Evolutionary conservation across 208 protist species (phyloP).

Genomic region (Trichomonas gallinae): DNA sequence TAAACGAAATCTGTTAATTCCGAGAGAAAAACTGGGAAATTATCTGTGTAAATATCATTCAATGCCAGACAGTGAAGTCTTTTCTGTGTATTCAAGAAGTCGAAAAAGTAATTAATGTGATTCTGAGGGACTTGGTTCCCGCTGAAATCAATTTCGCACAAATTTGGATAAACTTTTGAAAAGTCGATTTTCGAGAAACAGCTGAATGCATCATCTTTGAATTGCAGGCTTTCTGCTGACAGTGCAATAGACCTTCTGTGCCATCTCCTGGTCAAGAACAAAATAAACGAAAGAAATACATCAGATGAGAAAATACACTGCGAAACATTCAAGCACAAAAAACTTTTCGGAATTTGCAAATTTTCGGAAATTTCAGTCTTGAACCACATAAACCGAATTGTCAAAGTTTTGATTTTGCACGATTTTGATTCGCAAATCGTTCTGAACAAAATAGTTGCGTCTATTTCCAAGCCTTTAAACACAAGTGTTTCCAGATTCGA

Average conservation of each 20-base stretch:
- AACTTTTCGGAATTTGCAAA: neutral
- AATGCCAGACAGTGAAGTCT: neutral
- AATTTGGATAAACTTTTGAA: neutral
- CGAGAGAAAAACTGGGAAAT: neutral
- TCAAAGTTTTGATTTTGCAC: neutral
- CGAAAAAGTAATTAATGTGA: neutral
- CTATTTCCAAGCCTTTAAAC: neutral
- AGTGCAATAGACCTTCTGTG: neutral
- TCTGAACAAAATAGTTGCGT: neutral
- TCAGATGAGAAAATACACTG: neutral
- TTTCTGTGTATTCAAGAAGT: neutral
- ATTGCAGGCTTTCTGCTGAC: neutral
- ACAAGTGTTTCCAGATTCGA: neutral
- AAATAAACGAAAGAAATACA: neutral
- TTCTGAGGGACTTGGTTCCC: neutral
- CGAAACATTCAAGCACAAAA: neutral
- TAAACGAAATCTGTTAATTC: neutral
- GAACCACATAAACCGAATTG: neutral
- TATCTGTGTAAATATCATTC: neutral
- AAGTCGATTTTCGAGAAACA: neutral
- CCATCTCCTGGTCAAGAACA: neutral
- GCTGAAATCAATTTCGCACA: neutral
- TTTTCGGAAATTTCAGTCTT: neutral
- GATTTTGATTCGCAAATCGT: neutral
- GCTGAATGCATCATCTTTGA: neutral